Conservation (phyloP, 1,284 basidiomycete genomes). For the Rhizopogon hawkerae region DNA sequence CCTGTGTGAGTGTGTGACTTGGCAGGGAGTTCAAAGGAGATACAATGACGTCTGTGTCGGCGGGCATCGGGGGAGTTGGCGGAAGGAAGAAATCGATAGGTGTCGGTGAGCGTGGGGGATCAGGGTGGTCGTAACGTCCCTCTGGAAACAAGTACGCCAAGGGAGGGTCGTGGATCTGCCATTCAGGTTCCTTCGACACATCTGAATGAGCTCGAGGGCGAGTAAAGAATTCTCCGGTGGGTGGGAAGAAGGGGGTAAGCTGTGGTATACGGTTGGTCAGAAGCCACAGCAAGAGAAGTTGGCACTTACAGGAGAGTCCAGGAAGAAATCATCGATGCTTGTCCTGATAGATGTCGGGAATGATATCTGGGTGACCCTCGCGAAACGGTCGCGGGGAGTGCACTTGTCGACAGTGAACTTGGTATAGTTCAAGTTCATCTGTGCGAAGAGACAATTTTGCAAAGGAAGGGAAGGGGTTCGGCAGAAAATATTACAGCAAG, state of each 20-base stretch:
- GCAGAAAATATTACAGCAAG: neutral
- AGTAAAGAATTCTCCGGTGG: conserved; percentile 11
- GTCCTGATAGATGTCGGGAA: conserved; percentile 28
- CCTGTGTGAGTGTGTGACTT: neutral
- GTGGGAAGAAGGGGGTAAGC: conserved; percentile 20
- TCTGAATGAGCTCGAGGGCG: conserved; percentile 14
- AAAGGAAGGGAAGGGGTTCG: conserved; percentile 7
- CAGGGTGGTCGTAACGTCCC: conserved; percentile 10
- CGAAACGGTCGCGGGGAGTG: conserved; percentile 21
- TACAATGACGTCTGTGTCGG: neutral
- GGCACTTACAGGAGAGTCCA: conserved; percentile 21
- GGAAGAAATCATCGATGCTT: conserved; percentile 23
- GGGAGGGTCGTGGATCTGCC: neutral
- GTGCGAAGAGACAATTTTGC: conserved; percentile 1
- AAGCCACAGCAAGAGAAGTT: neutral
- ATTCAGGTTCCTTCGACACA: conserved; percentile 12
- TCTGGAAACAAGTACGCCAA: conserved; percentile 11
- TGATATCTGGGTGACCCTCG: conserved; percentile 20
- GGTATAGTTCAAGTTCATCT: conserved; percentile 27
- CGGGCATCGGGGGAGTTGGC: neutral
- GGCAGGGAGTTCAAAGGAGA: neutral
- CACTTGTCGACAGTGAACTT: conserved; percentile 27
- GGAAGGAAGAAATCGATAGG: neutral
- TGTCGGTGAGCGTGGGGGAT: conserved; percentile 11
- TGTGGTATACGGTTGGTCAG: conserved; percentile 11